These are phyloP conservation scores for Tilletia indica DNA, from an alignment of 1,284 basidiomycete genomes.

Conservation along the genomic window DNA sequence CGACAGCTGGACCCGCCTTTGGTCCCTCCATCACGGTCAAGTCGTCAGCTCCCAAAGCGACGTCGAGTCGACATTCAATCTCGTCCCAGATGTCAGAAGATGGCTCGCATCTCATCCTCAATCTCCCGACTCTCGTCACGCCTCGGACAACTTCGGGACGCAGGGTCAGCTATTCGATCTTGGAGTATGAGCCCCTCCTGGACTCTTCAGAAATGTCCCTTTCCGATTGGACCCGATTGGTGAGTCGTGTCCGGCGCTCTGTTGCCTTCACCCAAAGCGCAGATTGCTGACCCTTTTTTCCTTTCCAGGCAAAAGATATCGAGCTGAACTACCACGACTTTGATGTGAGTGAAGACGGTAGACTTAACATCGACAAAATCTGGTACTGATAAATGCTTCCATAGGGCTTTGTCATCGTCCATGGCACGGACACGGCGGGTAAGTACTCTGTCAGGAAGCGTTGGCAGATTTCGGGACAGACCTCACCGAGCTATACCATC, in stretches of 20 bases:
- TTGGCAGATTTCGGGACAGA: neutral
- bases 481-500: neutral
- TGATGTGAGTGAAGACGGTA: constrained; percentile 58
- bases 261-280: constrained; percentile 65
- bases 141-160: constrained; percentile 35
- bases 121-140: constrained; percentile 47
- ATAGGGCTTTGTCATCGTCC: constrained; percentile 78
- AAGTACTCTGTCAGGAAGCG: constrained; percentile 24
- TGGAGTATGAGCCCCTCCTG: constrained; percentile 61
- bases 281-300: constrained; percentile 71
- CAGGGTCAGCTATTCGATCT: constrained; percentile 41
- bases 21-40: constrained; percentile 24
- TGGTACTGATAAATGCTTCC: too few species aligned
- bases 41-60: constrained; percentile 38
- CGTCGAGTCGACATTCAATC: constrained; percentile 39
- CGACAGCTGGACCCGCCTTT: constrained; percentile 11
- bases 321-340: constrained; percentile 80
- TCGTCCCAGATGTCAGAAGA: constrained; percentile 30
- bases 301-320: constrained; percentile 63
- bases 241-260: neutral
- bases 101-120: constrained; percentile 30
- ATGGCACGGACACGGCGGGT: constrained; percentile 70
- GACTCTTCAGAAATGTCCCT: constrained; percentile 85
- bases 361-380: too few species aligned
- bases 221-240: constrained; percentile 18